Conservation (phyloP, 805 yeast species). For the Tetrapisispora nanseiensis region DNA sequence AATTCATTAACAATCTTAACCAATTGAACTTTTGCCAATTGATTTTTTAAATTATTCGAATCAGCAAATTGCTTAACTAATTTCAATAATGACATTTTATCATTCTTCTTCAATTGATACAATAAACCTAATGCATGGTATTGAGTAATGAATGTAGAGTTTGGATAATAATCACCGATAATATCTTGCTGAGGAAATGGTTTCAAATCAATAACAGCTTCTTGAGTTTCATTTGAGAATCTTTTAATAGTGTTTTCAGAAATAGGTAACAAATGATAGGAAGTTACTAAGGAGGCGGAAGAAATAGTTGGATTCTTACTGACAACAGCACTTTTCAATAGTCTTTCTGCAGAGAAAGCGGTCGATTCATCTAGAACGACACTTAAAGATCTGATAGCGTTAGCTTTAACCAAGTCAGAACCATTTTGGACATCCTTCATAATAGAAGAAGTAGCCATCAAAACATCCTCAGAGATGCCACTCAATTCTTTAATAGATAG, state of each 20-base stretch:
- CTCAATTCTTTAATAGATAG: constrained; percentile 88
- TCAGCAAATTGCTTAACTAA: constrained; percentile 67
- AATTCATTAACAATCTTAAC: constrained; percentile 73
- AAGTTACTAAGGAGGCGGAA: constrained; percentile 87
- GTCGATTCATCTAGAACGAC: constrained; percentile 85
- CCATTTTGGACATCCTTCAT: constrained; percentile 96
- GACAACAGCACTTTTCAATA: constrained; percentile 86
- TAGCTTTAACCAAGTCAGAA: constrained; percentile 77
- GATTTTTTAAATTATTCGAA: constrained; percentile 57
- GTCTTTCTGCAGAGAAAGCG: constrained; percentile 86
- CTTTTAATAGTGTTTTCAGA: constrained; percentile 88
- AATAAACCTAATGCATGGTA: constrained; percentile 91
- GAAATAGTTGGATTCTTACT: constrained; percentile 81
- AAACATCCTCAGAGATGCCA: constrained; percentile 74
- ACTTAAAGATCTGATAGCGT: constrained; percentile 86
- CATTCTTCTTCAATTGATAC: constrained; percentile 81
- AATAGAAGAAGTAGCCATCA: constrained; percentile 96
- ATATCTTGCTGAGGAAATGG: constrained; percentile 32
- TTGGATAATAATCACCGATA: constrained; percentile 42
- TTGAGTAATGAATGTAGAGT: constrained; percentile 76
- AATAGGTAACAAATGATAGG: constrained; percentile 82
- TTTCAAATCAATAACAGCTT: constrained; percentile 51
- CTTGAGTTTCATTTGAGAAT: constrained; percentile 90
- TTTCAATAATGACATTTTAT: constrained; percentile 87
- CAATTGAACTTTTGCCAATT: constrained; percentile 77